These are phyloP conservation scores for Arthroderma uncinatum DNA, from an alignment of 2,329 filamentous ascomycete species.

Conservation along the genomic window DNA sequence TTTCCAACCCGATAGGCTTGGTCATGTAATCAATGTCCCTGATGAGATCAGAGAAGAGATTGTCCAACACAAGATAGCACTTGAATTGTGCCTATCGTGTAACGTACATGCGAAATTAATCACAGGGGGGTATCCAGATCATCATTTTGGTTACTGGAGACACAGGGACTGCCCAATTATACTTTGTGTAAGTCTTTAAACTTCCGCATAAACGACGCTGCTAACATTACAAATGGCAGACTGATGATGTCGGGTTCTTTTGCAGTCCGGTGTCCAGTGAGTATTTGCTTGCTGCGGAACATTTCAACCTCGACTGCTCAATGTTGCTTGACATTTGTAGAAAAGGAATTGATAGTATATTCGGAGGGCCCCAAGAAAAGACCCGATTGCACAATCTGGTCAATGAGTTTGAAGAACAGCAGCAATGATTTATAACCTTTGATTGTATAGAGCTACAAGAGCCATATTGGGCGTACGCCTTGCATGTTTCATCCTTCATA, in stretches of 20 bases:
- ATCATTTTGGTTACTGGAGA: constrained; percentile 69
- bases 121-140: constrained; percentile 50
- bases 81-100: constrained; percentile 70
- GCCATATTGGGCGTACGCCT: too few relatives aligned
- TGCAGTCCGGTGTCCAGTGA: constrained; percentile 66
- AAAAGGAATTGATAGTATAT: constrained; percentile 54
- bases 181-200: constrained; percentile 50
- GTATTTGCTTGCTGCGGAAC: constrained; percentile 58
- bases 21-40: constrained; percentile 67
- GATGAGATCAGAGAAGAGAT: constrained; percentile 50
- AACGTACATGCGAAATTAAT: constrained; percentile 70
- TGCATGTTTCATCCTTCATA: too few relatives aligned
- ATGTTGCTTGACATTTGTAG: constrained; percentile 48
- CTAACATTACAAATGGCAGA: constrained; percentile 38
- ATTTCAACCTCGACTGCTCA: constrained; percentile 49
- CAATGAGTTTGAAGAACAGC: constrained; percentile 16
- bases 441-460: too few relatives aligned
- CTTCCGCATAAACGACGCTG: neutral
- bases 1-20: constrained; percentile 58
- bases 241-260: constrained; percentile 75
- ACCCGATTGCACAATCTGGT: constrained; percentile 20
- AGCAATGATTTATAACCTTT: too few relatives aligned
- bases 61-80: constrained; percentile 43
- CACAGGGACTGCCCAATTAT: constrained; percentile 50
- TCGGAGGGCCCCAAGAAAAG: constrained; percentile 52